These are phyloP conservation scores for Thermoascus crustaceus DNA, from an alignment of 2,329 filamentous ascomycete species.

Conservation along the genomic window DNA sequence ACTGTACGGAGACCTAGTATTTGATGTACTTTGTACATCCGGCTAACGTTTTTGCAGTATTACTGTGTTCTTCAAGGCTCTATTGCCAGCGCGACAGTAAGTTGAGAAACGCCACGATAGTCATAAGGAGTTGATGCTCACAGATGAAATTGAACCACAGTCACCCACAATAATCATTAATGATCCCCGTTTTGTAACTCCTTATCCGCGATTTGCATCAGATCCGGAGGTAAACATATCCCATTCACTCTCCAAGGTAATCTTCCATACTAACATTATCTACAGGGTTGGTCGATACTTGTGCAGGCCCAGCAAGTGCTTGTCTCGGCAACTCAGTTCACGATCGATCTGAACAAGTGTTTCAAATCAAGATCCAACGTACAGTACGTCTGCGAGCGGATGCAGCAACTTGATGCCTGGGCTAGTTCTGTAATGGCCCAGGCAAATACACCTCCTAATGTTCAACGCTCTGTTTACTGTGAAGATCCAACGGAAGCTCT, in stretches of 20 bases:
- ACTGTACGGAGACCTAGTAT: constrained; percentile 24
- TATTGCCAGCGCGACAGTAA: constrained; percentile 37
- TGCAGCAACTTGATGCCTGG: constrained; percentile 36
- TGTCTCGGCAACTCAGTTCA: constrained; percentile 34
- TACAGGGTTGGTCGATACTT: constrained; percentile 35
- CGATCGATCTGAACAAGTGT: constrained; percentile 33
- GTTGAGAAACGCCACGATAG: constrained; percentile 7
- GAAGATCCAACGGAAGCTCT: constrained; percentile 26
- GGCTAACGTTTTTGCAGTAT: constrained; percentile 23
- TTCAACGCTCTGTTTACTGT: constrained; percentile 16
- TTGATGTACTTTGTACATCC: background rate
- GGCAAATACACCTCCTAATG: constrained; percentile 21
- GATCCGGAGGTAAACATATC: constrained; percentile 30
- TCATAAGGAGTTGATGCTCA: constrained; percentile 8
- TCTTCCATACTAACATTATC: constrained; percentile 9
- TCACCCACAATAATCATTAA: constrained; percentile 36
- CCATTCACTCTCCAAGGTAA: background rate
- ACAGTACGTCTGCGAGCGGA: constrained; percentile 32
- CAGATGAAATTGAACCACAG: constrained; percentile 15
- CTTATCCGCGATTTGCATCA: constrained; percentile 32
- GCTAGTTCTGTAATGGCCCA: constrained; percentile 28
- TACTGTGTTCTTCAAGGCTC: constrained; percentile 38
- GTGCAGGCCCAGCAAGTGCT: constrained; percentile 37
- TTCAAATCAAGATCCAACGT: constrained; percentile 28
- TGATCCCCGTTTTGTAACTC: constrained; percentile 36